These are phyloP conservation scores for Lichenothelia convexa DNA, from an alignment of 495 filamentous ascomycete species.

Conservation along the genomic window DNA sequence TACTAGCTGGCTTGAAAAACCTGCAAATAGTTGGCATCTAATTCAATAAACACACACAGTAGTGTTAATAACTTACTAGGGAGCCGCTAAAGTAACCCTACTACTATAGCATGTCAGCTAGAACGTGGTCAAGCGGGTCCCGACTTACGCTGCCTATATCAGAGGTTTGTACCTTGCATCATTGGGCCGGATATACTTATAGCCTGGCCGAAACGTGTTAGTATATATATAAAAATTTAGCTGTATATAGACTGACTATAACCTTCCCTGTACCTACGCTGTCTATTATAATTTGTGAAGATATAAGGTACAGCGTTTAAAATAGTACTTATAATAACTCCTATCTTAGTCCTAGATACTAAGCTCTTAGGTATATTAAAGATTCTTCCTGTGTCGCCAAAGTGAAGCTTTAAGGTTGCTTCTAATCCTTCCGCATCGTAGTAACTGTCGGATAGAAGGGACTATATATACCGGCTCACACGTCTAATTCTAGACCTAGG, in stretches of 20 bases:
- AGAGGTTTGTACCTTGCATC: slow-evolving; percentile 8
- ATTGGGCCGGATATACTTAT: slow-evolving; percentile 4
- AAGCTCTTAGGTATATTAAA: slow-evolving; percentile 9
- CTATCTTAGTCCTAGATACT: slow-evolving; percentile 7
- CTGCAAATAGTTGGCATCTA: background rate
- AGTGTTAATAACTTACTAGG: slow-evolving; percentile 5
- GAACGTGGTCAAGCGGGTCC: background rate
- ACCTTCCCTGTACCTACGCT: background rate
- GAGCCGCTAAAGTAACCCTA: slow-evolving; percentile 16
- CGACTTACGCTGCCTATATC: slow-evolving; percentile 14
- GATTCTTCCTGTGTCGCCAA: slow-evolving; percentile 12
- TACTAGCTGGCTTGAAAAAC: slow-evolving; percentile 1
- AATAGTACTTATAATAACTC: slow-evolving; percentile 14
- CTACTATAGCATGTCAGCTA: slow-evolving; percentile 7
- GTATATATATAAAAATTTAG: background rate
- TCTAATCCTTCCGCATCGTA: no score
- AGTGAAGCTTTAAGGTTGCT: slow-evolving; percentile 16
- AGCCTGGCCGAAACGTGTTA: slow-evolving; percentile 5
- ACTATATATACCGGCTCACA: no score
- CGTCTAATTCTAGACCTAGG: no score
- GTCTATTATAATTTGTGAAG: slow-evolving; percentile 19
- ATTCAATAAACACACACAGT: background rate
- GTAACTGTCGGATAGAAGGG: no score
- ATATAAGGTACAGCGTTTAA: slow-evolving; percentile 11
- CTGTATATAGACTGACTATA: background rate